Evolutionary conservation across 805 yeast species (phyloP), one percentile per base, ranked within the genome.

Genomic region (Phaffomyces antillensis): DNA sequence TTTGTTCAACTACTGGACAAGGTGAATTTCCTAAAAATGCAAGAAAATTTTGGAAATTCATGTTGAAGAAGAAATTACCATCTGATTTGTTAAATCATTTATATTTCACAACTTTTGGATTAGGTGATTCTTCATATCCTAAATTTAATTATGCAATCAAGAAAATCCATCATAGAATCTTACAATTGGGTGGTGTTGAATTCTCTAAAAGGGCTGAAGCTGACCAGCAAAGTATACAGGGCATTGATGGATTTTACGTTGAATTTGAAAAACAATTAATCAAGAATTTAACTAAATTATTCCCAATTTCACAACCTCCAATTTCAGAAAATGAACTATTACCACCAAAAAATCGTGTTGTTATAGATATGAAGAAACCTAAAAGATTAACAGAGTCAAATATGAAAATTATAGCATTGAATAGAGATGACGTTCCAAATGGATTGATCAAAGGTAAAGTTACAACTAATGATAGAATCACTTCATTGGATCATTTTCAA

Each of bases 1-100:
- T 91, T 3, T 85, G 95, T 59, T 81, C 96, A 1, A 91, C 99
- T 0, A 84, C 96, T 2, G 98, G 99, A 8, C 97, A 91, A 63
- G 99, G 99, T 25, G 96, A 85, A 49, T 63, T 91, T 31, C 98
- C 99, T 0, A 64, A 84, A 36, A 87, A 87, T 58, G 82, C 84
- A 1, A 70, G 71, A 50, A 77, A 75, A 48, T 77, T 91, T 50
- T 85, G 96, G 95, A 72, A 73, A 52, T 79, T 83, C 49, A 62
- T 93, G 53, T 73, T 87, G 46, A 77, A 76, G 58, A 78, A 74
- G 59, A 80, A 79, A 51, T 73, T 91, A 8, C 73, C 93, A 67
- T 26, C 52, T 0, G 77, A 78, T 53, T 65, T 87, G 28, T 65
- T 91, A 35, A 72, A 72, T 50, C 86, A 82, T 57, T 53, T 86